Base-by-base conservation (phyloP, 2,329 filamentous ascomycete species). In the Aspergillus tubingensis region DNA sequence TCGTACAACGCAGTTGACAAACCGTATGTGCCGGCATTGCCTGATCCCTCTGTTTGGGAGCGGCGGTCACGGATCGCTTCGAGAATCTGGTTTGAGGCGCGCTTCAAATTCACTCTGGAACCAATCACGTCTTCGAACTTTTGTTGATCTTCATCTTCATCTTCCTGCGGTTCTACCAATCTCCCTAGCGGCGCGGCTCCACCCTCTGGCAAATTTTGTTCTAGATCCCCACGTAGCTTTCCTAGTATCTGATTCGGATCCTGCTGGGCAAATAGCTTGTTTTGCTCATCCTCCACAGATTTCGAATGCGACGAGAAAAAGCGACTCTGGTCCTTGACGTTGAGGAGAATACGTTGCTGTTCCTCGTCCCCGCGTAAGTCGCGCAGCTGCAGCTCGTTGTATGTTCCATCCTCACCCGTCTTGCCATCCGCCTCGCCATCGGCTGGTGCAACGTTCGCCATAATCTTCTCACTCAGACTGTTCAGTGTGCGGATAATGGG, bases 401-500 rank as follows among this genome's bases (percentile, higher is more conserved):
- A 95, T 0, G 89, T 88, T 41, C 87, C 84, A 67, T 92, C 89
- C 62, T 92, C 89, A 2, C 87, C 88, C 54, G 87, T 85, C 2
- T 88, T 85, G 5, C 82, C 83, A 62, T 88, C 84, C 1, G 85
- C 83, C 62, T 89, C 85, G n/a, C 82, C 79, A 72, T 97, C 92
- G 5, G 89, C 86, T 1, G 92, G 90, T 2, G 90, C 86, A 10
- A 96, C 91, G 65, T 93, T 90, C 51, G 90, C 90, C 84, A 99
- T 89, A 73, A 99, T 90, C 77, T 96, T 97, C 75, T 95, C 92
- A 69, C 92, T 96, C 58, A 98, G 84, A 62, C 85, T 91, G 74
- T 99, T 99, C 58, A 99, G 81, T 0, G 91, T 92, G 63, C 90
- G 88, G 65, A 98, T 89, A 63, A 98, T 96, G 10, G 92, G 93